Evolutionary conservation across 148 eudicot genomes (phyloP), one percentile per base, ranked within the genome.

Genomic region (Nyssa sinensis): DNA sequence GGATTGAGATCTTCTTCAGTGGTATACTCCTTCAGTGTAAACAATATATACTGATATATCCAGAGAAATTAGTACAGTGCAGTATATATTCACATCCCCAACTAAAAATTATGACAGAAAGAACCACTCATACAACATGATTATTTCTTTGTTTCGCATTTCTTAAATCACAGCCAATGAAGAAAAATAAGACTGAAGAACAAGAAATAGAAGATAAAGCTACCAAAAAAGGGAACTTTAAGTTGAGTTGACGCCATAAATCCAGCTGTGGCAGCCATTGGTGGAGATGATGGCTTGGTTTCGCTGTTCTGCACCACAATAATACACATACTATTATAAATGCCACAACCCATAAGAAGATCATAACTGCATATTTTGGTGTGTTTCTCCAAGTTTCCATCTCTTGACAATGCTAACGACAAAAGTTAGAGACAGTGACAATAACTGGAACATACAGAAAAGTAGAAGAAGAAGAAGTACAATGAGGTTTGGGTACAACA

Each of bases 281-380:
- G 33, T 37, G 66, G 19, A 17, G 33, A 8, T 3, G 35, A 27
- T 41, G 58, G 67, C 19, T 64, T 41, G 68, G 62, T 29, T 23
- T 30, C 39, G 13, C 58, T 73, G n/a, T 31, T 60, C 67, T 73
- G 41, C 60, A 73, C 28, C 41, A 12, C 10, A 62, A 29, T 21
- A n/a, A n/a, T 44, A 19, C 27, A 73, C 8, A 69, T 7, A 29
- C n/a, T n/a, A 11, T 21, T 29, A 49, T 19, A 14, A 29, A 28
- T 4, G 0, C 32, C 31, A 12, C 23, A 41, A 11, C 28, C 55
- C 3, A 3, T 9, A 17, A 58, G 10, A 59, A 27, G n/a, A 39
- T 60, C 4, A 44, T 44, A 44, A 44, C 3, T 44, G 44, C 44
- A 39, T n/a, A n/a, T n/a, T n/a, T n/a, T n/a, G n/a, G n/a, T n/a